Evolutionary conservation across 2,329 filamentous ascomycete genomes (phyloP), one percentile per base, ranked within the genome.

Genomic region (Ilyonectria sp.): DNA sequence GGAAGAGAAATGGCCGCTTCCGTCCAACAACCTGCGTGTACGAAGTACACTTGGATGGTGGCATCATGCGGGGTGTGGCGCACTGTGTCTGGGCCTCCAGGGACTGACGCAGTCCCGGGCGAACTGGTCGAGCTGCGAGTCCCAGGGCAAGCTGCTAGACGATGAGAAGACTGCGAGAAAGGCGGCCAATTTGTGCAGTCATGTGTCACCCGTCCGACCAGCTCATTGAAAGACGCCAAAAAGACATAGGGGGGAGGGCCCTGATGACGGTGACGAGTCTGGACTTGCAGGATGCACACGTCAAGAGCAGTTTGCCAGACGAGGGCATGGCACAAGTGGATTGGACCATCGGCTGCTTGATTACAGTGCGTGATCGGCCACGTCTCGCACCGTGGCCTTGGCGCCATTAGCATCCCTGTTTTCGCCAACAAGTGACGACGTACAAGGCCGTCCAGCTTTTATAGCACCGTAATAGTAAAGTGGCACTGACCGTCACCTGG

Each of bases 321-420:
- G 31, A 53, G 31, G 29, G 50, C 31, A 53, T 53, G 31, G 10
- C 31, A 19, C 17, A 53, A 13, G 50, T 21, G n/a, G 29, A 53
- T 53, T 53, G 50, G 44, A 47, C 55, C 60, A 68, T 69, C 55
- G 63, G 63, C 60, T 57, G 59, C 59, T 62, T 33, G 23, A 44
- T n/a, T 31, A 75, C 73, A 64, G 74, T 75, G 67, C 58, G 68
- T 68, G 68, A 72, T 72, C 65, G 37, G 11, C 55, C n/a, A 60
- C 31, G 31, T 55, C 60, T 67, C 66, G 58, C 71, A 75, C 74
- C 6, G 73, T 69, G 8, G 35, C 54, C 70, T 73, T 75, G 73
- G 74, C 74, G 71, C 69, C 74, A 70, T 68, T 69, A n/a, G 53
- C 35, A 76, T 76, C 74, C 74, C 70, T 76, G 74, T 76, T 76